Evolutionary conservation across 106 monocot species (phyloP).

Genomic region (Gastrodia elata): DNA sequence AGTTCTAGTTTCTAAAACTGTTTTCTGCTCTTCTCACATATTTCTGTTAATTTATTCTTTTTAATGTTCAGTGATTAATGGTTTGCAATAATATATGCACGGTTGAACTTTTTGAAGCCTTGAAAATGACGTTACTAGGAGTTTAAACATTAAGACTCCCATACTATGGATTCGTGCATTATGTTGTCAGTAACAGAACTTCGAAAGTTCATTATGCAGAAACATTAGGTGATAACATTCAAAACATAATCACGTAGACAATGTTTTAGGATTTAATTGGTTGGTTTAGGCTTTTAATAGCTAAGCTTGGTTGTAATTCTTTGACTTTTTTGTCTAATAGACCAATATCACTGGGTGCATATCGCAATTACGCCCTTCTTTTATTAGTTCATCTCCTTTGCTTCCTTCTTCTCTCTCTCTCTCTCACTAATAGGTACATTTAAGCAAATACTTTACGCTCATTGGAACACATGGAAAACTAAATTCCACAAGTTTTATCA

Average conservation of each 20-base stretch:
- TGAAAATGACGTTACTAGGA: background rate
- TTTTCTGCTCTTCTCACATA: background rate
- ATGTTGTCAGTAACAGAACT: background rate
- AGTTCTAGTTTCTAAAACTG: background rate
- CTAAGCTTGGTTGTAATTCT: no score
- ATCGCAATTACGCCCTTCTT: background rate
- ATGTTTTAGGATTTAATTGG: no score
- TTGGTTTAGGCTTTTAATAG: no score
- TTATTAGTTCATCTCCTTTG: background rate
- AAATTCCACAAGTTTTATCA: background rate
- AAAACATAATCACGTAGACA: no score
- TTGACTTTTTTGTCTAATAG: no score
- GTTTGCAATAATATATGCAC: background rate
- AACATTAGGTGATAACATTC: no score
- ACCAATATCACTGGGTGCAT: background rate
- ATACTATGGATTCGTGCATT: background rate
- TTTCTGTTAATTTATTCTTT: background rate
- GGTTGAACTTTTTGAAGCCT: background rate
- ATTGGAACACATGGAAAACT: background rate
- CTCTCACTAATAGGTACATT: background rate
- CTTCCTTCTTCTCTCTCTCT: background rate
- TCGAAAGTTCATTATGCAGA: background rate
- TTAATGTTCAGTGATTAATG: background rate
- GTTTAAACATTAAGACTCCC: background rate
- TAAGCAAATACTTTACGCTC: no score